Evolutionary conservation across 345 rosid species (phyloP).

Genomic region (Pistacia integerrima): DNA sequence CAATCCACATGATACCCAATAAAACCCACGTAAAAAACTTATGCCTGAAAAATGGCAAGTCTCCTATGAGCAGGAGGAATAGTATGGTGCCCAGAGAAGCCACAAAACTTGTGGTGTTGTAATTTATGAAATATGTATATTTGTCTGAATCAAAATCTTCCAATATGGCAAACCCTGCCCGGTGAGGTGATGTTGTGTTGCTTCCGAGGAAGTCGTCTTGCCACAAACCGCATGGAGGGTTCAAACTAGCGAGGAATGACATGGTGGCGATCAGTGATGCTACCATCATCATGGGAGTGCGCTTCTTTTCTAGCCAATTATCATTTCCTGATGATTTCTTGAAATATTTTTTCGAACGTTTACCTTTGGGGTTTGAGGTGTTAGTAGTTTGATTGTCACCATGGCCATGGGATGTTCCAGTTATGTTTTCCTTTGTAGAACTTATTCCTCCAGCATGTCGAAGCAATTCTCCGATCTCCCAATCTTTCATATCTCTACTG

Average conservation of each 20-base stretch:
- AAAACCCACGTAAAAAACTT: not conserved
- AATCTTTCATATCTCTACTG: constrained; percentile 20
- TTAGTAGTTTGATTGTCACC: not conserved
- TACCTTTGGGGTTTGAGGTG: too few relatives aligned
- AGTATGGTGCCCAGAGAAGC: constrained; percentile 21
- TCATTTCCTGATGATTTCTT: not conserved
- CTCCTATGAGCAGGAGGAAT: not conserved
- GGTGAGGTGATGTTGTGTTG: too few relatives aligned
- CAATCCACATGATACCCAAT: constrained; percentile 13
- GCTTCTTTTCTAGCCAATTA: constrained; percentile 8
- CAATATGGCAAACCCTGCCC: not conserved
- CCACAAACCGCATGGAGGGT: constrained; percentile 30
- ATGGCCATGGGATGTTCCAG: not conserved
- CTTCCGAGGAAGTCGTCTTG: not conserved
- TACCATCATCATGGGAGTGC: constrained; percentile 28
- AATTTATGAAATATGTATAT: not conserved
- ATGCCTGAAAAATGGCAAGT: not conserved
- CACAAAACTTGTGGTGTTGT: constrained; percentile 24
- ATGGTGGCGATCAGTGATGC: constrained; percentile 37
- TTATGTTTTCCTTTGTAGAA: not conserved
- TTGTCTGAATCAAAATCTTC: not conserved
- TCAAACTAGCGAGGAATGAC: constrained; percentile 30
- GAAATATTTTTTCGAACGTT: not conserved
- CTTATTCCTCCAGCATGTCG: constrained; percentile 6
- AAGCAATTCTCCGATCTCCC: constrained; percentile 26